Conservation (phyloP, 148 eudicot species). For the Rhododendron simsii region DNA sequence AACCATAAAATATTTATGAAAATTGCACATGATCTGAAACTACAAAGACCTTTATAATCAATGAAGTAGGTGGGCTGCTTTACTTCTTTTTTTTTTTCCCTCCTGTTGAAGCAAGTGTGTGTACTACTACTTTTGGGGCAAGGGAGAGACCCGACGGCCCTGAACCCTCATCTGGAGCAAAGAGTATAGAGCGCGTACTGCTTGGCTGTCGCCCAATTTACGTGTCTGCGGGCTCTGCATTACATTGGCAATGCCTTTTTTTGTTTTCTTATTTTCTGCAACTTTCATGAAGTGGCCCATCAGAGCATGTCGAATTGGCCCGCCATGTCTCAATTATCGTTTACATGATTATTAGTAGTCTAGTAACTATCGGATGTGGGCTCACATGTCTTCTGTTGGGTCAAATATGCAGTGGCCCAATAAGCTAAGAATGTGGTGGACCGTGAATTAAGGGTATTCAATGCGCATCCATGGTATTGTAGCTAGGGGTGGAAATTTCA, state of each 20-base stretch:
- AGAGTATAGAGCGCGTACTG: background rate
- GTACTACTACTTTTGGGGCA: too few relatives aligned
- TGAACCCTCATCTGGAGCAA: background rate
- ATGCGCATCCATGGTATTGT: background rate
- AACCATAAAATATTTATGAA: background rate
- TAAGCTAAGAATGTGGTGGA: background rate
- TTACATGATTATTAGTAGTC: conserved; percentile 22
- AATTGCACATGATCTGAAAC: background rate
- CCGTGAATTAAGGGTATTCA: background rate
- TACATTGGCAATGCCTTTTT: background rate
- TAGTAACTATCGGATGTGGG: conserved; percentile 36
- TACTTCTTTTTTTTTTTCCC: background rate
- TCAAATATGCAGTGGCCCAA: conserved; percentile 1
- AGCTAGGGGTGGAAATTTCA: too few relatives aligned
- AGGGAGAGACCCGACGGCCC: too few relatives aligned
- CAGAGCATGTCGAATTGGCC: background rate
- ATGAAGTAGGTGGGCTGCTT: background rate
- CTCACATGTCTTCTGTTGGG: conserved; percentile 28
- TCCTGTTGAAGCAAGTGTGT: background rate
- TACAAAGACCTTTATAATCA: background rate
- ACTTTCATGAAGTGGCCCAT: conserved; percentile 1
- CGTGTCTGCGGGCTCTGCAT: background rate
- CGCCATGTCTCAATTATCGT: conserved; percentile 27
- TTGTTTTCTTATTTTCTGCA: background rate
- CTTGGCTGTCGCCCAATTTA: too few relatives aligned